A percentile compares a stretch with the other conserved stretches of the same genome.
phyloP scores from a whole-genome alignment of 495 filamentous ascomycete species.

The Aspergillus asperescens region DNA sequence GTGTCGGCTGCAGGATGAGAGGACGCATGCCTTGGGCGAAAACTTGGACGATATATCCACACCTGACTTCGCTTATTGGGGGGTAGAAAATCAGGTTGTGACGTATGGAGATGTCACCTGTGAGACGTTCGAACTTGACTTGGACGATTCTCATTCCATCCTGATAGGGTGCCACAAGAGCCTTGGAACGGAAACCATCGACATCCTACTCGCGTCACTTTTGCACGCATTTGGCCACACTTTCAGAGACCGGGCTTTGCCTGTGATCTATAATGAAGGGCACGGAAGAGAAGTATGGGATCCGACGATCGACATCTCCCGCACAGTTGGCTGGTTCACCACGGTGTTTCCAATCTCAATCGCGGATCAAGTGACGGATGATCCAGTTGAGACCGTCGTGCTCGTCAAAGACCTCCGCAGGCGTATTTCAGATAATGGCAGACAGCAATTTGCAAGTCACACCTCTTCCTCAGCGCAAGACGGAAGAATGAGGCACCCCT shows the following conservation, averaged over 20 bases:
- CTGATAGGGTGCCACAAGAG: slow-evolving; percentile 42
- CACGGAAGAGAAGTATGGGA: slow-evolving; percentile 54
- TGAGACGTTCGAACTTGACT: slow-evolving; percentile 43
- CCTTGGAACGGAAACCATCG: slow-evolving; percentile 47
- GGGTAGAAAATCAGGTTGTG: slow-evolving; percentile 39
- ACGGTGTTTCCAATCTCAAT: slow-evolving; percentile 48
- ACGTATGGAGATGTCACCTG: slow-evolving; percentile 48
- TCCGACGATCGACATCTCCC: slow-evolving; percentile 48
- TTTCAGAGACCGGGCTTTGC: slow-evolving; percentile 48
- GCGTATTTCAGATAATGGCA: slow-evolving; percentile 43
- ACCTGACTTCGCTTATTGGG: slow-evolving; percentile 47
- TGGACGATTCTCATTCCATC: slow-evolving; percentile 36
- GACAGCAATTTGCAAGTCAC: slow-evolving; percentile 46
- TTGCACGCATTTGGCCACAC: slow-evolving; percentile 46
- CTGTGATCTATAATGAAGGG: slow-evolving; percentile 52
- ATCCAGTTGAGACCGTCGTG: slow-evolving; percentile 36
- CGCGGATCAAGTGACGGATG: slow-evolving; percentile 15
- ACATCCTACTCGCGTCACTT: slow-evolving; percentile 49
- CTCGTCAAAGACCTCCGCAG: slow-evolving; percentile 46
- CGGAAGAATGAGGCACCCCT: slow-evolving; percentile 40
- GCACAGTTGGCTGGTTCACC: slow-evolving; percentile 61
- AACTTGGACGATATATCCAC: slow-evolving; percentile 25
- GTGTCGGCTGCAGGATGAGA: slow-evolving; percentile 46
- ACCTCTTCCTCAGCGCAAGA: slow-evolving; percentile 40
- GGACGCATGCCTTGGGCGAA: slow-evolving; percentile 28